phyloP scores from a whole-genome alignment of 345 rosid species.

The Gossypium arboreum region DNA sequence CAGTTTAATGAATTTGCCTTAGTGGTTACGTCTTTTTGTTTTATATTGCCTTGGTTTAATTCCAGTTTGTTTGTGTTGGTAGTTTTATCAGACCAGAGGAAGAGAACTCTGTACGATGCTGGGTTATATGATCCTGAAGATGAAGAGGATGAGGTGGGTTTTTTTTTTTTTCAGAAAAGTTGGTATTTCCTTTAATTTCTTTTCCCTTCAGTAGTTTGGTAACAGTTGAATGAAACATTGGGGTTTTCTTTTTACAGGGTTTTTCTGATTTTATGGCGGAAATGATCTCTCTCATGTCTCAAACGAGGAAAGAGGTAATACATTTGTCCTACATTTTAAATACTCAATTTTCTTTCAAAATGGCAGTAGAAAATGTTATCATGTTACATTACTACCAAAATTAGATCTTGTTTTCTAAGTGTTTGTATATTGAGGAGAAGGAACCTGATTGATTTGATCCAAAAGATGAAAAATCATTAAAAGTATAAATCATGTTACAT shows the following conservation, averaged over 20 bases:
- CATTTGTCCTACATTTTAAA: not conserved
- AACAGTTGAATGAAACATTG: not conserved
- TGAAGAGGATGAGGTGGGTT: slow-evolving; percentile 45
- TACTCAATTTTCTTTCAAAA: not conserved
- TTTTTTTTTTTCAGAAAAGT: not conserved
- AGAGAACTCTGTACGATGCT: slow-evolving; percentile 45
- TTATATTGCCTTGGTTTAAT: not conserved
- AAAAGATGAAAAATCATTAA: not conserved
- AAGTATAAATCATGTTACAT: too few relatives aligned
- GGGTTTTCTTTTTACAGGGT: slow-evolving; percentile 30
- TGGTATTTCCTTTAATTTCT: not conserved
- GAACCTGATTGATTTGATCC: not conserved
- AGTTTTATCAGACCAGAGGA: slow-evolving; percentile 47
- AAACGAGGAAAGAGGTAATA: slow-evolving; percentile 39
- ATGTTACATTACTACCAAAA: not conserved
- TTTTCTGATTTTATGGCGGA: slow-evolving; percentile 51
- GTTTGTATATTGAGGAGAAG: not conserved
- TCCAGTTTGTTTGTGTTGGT: not conserved
- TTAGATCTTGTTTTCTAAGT: not conserved
- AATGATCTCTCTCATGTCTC: slow-evolving; percentile 44
- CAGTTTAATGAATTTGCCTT: not conserved
- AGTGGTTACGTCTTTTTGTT: not conserved
- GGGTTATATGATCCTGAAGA: slow-evolving; percentile 45
- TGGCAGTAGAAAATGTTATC: not conserved
- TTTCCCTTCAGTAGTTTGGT: not conserved